Conservation (phyloP, 148 eudicot genomes). For the Drosera capensis region DNA sequence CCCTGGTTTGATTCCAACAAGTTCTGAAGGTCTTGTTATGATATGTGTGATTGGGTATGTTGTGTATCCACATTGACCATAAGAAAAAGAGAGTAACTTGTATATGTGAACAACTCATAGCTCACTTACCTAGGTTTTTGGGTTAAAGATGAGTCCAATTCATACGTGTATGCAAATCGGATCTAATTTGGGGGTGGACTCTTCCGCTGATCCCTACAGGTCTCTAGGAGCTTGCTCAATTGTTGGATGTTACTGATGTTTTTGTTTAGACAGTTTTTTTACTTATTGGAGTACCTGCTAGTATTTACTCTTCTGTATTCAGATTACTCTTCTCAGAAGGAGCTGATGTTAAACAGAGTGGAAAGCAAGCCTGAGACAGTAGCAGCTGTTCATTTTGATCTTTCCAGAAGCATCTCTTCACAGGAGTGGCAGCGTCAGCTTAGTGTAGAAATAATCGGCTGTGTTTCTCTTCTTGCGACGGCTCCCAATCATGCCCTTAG, state of each 20-base stretch:
- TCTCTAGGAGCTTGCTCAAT: neutral
- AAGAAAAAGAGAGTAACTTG: too few relatives aligned
- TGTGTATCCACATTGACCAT: too few relatives aligned
- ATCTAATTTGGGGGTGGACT: too few relatives aligned
- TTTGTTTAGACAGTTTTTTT: constrained; percentile 2
- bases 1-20: too few relatives aligned
- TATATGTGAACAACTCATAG: too few relatives aligned
- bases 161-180: neutral
- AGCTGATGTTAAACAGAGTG: constrained; percentile 16
- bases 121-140: too few relatives aligned
- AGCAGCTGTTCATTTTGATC: constrained; percentile 30
- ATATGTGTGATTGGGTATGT: too few relatives aligned
- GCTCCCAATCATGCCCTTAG: constrained; percentile 27
- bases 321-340: constrained; percentile 10
- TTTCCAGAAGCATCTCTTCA: constrained; percentile 6
- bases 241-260: neutral
- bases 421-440: constrained; percentile 6
- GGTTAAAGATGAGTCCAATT: too few relatives aligned
- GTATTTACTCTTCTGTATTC: constrained; percentile 6
- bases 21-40: too few relatives aligned
- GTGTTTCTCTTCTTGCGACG: constrained; percentile 50
- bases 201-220: too few relatives aligned
- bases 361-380: constrained; percentile 22
- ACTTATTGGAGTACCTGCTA: constrained; percentile 15
- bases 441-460: constrained; percentile 24